These are phyloP conservation scores for Syncephalastrum monosporum DNA, from an alignment of 371 early-diverging fungal species.

Conservation along the genomic window DNA sequence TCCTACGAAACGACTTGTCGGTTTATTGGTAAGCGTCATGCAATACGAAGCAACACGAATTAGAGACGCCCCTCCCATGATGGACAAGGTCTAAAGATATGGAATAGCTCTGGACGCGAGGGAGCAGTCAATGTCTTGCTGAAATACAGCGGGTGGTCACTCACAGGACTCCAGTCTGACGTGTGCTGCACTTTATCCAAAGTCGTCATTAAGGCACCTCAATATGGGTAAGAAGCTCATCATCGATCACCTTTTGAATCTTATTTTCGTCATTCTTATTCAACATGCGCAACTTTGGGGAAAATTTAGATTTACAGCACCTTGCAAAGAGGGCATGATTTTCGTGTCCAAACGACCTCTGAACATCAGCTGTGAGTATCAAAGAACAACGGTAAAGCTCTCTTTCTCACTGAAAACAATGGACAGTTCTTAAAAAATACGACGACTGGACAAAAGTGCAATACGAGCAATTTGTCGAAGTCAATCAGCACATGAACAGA, in stretches of 20 bases:
- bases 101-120: slow-evolving; percentile 22
- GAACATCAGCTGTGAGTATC: slow-evolving; percentile 19
- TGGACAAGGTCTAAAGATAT: background rate
- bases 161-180: slow-evolving; percentile 11
- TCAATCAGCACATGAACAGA: too few relatives aligned
- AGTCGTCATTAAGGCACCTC: slow-evolving; percentile 29
- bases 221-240: slow-evolving; percentile 17
- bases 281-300: background rate
- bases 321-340: slow-evolving; percentile 37
- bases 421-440: too few relatives aligned
- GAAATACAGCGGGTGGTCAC: slow-evolving; percentile 15
- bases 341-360: slow-evolving; percentile 29
- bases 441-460: too few relatives aligned
- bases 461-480: too few relatives aligned
- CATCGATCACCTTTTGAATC: too few relatives aligned
- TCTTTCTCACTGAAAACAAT: background rate
- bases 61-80: too few relatives aligned
- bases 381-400: background rate
- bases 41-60: too few relatives aligned
- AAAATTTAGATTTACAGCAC: slow-evolving; percentile 22
- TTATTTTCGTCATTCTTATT: background rate
- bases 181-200: slow-evolving; percentile 22
- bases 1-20: slow-evolving; percentile 25
- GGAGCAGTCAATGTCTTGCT: slow-evolving; percentile 30
- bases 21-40: slow-evolving; percentile 23